phyloP scores from a whole-genome alignment of 2,329 filamentous ascomycete species.

The Huntiella moniliformis region DNA sequence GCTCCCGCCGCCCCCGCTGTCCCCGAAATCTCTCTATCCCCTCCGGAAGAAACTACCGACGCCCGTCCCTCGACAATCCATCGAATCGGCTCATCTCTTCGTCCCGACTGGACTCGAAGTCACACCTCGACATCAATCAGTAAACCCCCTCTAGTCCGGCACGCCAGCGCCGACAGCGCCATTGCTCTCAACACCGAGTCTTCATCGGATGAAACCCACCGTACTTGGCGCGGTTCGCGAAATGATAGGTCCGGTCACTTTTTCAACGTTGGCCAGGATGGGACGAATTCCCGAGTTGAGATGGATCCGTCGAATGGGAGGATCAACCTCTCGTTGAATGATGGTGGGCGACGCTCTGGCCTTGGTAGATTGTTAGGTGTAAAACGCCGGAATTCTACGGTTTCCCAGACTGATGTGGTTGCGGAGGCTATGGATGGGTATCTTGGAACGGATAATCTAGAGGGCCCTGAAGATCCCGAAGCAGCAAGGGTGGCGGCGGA shows the following conservation, averaged over 20 bases:
- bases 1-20: too few relatives aligned
- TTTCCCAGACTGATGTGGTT: not conserved
- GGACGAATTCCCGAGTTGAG: constrained; percentile 45
- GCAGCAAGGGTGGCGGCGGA: not conserved
- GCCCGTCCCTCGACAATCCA: too few relatives aligned
- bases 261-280: constrained; percentile 43
- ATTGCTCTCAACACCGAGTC: too few relatives aligned
- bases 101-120: too few relatives aligned
- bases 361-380: constrained; percentile 27
- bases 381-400: not conserved
- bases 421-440: not conserved
- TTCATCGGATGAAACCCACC: too few relatives aligned
- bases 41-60: too few relatives aligned
- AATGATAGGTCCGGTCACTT: not conserved
- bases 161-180: too few relatives aligned
- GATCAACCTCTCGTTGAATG: constrained; percentile 52
- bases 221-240: not conserved
- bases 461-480: not conserved
- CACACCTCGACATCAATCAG: too few relatives aligned
- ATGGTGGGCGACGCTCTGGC: constrained; percentile 50
- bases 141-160: too few relatives aligned
- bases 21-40: too few relatives aligned
- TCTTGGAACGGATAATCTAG: not conserved
- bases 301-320: constrained; percentile 48
- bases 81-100: too few relatives aligned